Base-by-base conservation (phyloP, 2,329 filamentous ascomycete species). In the Fusarium sp. region DNA sequence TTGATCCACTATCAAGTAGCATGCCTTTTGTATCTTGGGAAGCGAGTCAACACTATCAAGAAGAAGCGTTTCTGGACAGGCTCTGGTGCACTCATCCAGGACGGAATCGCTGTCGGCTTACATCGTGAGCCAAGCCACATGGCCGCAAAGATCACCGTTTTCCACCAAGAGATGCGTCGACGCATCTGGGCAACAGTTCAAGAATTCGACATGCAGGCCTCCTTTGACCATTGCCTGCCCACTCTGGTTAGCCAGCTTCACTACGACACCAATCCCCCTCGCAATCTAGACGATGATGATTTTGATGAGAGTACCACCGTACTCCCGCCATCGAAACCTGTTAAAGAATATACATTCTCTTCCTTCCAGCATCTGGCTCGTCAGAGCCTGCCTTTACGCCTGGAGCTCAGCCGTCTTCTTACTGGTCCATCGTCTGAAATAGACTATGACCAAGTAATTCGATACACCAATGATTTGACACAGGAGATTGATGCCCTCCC, bases 21-120 rank as follows among this genome's bases (percentile, higher is more conserved):
- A 18, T 90, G 89, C 72, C 81, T 91, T 36, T 76, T 89, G n/a
- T 90, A 90, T 71, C 84, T 91, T 5, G 88, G 87, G 47, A 91
- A 90, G 82, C 83, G 87, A 35, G 86, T 90, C 71, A 91, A 91
- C 79, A 88, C 86, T 5, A 86, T 91, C 71, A 90, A 90, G 82
- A 91, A 91, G 85, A 91, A 91, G 84, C 84, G 88, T 18, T 90
- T 89, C 79, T 91, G 89, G 89, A 89, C 87, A 22, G 84, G 85
- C 42, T 84, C 89, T 2, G 88, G 89, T 1, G 83, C 85, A 10
- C 82, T 91, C 62, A 85, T 90, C 20, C 87, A 88, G 53, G 87
- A 90, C 57, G 88, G 86, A 61, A 86, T 91, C 64, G 86, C 86
- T 5, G 86, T 90, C 35, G 89, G 88, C 22, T 82, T 91, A 51